Conservation (phyloP, 225 moss, liverwort and hornwort species). For the Neckera pumila region DNA sequence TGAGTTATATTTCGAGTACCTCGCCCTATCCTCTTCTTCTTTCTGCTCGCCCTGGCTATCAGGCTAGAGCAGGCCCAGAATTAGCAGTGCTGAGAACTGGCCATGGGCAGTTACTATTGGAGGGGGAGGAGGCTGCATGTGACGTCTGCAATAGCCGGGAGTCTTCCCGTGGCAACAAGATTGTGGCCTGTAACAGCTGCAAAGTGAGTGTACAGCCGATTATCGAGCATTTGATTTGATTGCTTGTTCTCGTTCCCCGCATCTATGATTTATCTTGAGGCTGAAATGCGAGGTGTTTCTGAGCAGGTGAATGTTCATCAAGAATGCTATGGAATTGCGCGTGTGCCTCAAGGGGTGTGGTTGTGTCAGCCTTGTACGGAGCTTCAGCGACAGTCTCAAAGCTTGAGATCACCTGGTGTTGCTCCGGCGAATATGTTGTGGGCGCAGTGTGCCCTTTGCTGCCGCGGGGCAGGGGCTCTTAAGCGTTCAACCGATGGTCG, state of each 20-base stretch:
- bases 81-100: constrained; percentile 26
- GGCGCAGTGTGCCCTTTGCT: constrained; percentile 65
- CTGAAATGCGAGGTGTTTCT: constrained; percentile 3
- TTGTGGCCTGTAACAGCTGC: constrained; percentile 49
- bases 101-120: constrained; percentile 7
- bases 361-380: constrained; percentile 58
- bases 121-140: constrained; percentile 32
- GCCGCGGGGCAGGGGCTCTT: constrained; percentile 48
- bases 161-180: constrained; percentile 43
- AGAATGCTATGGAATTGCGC: constrained; percentile 55
- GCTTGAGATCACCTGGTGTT: constrained; percentile 32
- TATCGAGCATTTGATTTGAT: neutral
- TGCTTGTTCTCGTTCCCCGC: neutral
- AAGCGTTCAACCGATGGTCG: constrained; percentile 63
- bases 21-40: constrained; percentile 16
- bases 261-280: neutral
- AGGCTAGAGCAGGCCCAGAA: constrained; percentile 32
- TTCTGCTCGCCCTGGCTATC: constrained; percentile 29
- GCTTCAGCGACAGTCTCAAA: constrained; percentile 49
- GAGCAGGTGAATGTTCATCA: constrained; percentile 61
- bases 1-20: constrained; percentile 13
- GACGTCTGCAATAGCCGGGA: constrained; percentile 51
- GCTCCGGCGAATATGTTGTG: constrained; percentile 29
- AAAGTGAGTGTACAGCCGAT: constrained; percentile 29
- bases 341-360: constrained; percentile 46